Base-by-base conservation (phyloP, 805 yeast genomes). In the Kodamaea lidongshanica region DNA sequence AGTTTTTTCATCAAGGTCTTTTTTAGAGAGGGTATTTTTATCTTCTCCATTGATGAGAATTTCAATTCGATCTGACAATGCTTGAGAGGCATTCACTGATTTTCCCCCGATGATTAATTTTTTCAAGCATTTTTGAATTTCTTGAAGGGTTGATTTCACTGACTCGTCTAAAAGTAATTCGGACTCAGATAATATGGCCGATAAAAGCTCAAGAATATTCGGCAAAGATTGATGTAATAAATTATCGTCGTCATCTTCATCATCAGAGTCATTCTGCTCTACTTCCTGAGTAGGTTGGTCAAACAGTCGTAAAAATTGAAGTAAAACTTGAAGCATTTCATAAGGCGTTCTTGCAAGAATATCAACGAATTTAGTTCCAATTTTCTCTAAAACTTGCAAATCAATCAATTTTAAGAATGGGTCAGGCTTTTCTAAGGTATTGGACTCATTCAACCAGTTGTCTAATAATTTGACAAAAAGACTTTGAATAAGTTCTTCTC, bases 321-420 rank as follows among this genome's bases (percentile, higher is more conserved):
- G 44, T 4, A 58, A 59, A 18, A 61, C 45, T 5, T 56, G 64
- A 11, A 85, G 53, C 25, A 81, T 63, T 27, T 78, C 82, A 2
- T 54, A 53, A 0, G 87, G 78, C 2, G 77, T 67, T 21, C 62
- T 61, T 6, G 77, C 66, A 16, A 80, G 47, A 25, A 64, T 65
- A 6, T 76, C 73, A 37, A 73, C 79, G 45, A 79, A 77, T 10
- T 64, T 61, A 4, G 68, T 67, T 14, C 77, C 73, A 19, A 84
- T 55, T 18, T 58, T 53, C 46, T 86, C 92, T 29, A 88, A 52
- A 7, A 85, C 46, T 36, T 79, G 71, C 35, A 85, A 57, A 45
- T 81, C 79, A 5, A 75, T 56, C 20, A 83, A 56, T 32, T 72
- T 61, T 6, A 67, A 41, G 30, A 74, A 67, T n/a, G 84, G 79